Conservation (phyloP, 129 eudicot genomes). For the Pulicaria dysenterica region DNA sequence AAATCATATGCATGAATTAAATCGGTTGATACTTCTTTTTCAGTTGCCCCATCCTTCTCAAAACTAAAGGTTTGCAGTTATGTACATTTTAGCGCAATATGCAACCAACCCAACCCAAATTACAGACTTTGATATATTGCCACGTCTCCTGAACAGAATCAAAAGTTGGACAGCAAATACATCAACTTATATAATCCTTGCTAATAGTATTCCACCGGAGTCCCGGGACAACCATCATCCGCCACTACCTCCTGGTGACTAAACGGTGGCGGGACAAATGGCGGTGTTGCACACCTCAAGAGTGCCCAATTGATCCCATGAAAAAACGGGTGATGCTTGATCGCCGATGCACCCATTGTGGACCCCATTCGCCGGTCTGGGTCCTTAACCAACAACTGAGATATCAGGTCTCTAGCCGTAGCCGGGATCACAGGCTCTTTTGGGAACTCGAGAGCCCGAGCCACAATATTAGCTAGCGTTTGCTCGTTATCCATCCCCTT, state of each 20-base stretch:
- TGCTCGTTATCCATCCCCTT: conserved; percentile 78
- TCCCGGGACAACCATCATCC: conserved; percentile 63
- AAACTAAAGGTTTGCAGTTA: not conserved
- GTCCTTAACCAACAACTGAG: conserved; percentile 78
- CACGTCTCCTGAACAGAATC: conserved; percentile 7
- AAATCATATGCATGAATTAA: too few species aligned
- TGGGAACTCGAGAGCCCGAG: conserved; percentile 93
- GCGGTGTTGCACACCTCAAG: conserved; percentile 74
- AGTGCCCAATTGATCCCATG: conserved; percentile 91
- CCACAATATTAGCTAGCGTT: conserved; percentile 83
- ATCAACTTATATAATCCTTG: conserved; percentile 10
- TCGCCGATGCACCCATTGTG: conserved; percentile 80
- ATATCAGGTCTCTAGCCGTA: conserved; percentile 63
- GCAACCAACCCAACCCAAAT: conserved; percentile 29
- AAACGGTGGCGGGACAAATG: conserved; percentile 68
- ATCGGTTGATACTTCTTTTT: not conserved
- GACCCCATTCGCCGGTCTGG: conserved; percentile 76
- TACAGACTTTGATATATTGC: conserved; percentile 18
- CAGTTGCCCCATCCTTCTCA: not conserved
- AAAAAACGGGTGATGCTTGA: conserved; percentile 82
- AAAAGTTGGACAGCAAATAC: conserved; percentile 19
- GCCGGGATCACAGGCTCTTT: conserved; percentile 71
- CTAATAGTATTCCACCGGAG: conserved; percentile 78
- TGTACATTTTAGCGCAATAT: not conserved
- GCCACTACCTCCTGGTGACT: conserved; percentile 45